Base-by-base conservation (phyloP, 306 rosid genomes). In the Crataegus laevigata region DNA sequence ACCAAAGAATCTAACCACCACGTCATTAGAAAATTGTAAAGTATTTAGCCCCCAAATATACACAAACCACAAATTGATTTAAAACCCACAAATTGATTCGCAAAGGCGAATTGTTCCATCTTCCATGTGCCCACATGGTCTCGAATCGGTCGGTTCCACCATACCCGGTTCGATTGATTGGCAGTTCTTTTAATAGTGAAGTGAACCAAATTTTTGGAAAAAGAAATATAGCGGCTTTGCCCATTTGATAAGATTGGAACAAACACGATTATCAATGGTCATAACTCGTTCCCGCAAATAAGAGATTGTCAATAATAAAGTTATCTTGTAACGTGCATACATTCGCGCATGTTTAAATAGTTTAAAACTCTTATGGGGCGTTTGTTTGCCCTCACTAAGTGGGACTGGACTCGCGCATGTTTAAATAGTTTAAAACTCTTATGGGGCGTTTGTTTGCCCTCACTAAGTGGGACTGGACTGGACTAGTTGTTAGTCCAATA, bases 91-190 rank as follows among this genome's bases (percentile, higher is more conserved):
- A 55, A 57, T 76, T 66, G 69, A 76, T 79, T 76, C 68, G 66
- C 51, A 66, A 84, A 51, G 88, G 82, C 89, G 82, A 84, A 82
- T 72, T 70, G 68, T 66, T 80, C 88, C 97, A 91, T 70, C 65
- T 66, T 80, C 88, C 97, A 91, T 87, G 96, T 93, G 98, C 72
- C 69, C 97, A 93, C 96, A 88, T 93, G 98, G 50, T 63, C 32
- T 47, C 81, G 40, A 80, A 78, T 81, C 85, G 77, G 77, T 80
- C 87, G 78, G 83, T 83, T 84, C 88, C 93, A 80, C 89, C 88
- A 43, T 87, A 59, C 77, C 85, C 83, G 93, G 85, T 80, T 74
- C 75, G 79, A 45, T 87, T 82, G 69, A 59, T 80, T 60, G 24
- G 28, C 78, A 61, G 45, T 61, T 55, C 67, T 75, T 66, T 71